phyloP scores from a whole-genome alignment of 176 grass and related monocot genomes.

The Carex kokanica region DNA sequence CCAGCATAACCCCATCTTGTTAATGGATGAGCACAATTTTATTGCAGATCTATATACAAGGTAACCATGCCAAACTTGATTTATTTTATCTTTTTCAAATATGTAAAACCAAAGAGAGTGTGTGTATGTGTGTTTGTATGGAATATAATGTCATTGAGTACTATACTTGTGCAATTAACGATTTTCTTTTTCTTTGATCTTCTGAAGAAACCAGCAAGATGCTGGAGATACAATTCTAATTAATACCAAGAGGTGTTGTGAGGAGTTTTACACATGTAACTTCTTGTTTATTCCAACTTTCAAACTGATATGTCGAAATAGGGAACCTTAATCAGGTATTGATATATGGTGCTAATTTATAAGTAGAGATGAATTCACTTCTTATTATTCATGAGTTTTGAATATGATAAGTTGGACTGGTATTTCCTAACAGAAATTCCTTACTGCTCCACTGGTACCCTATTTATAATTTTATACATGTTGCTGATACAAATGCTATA shows the following conservation, averaged over 20 bases:
- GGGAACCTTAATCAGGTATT: neutral
- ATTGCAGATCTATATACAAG: neutral
- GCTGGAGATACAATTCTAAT: no score
- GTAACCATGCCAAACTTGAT: neutral
- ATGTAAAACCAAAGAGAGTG: neutral
- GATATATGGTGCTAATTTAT: neutral
- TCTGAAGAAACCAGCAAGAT: neutral
- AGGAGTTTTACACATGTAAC: neutral
- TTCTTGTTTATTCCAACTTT: neutral
- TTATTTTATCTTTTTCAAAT: neutral
- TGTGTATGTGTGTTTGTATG: no score
- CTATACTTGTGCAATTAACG: no score
- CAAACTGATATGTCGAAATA: neutral
- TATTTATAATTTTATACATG: neutral
- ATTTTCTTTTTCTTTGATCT: neutral
- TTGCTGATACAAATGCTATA: neutral
- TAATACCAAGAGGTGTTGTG: no score
- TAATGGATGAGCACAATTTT: neutral
- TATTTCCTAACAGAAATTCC: neutral
- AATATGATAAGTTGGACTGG: neutral
- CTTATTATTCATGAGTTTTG: neutral
- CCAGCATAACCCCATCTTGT: slow-evolving; percentile 37
- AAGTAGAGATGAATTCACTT: neutral
- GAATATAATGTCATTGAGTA: no score
- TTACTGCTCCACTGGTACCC: neutral